Conservation (phyloP, 805 yeast genomes). For the Metschnikowia lunata region DNA sequence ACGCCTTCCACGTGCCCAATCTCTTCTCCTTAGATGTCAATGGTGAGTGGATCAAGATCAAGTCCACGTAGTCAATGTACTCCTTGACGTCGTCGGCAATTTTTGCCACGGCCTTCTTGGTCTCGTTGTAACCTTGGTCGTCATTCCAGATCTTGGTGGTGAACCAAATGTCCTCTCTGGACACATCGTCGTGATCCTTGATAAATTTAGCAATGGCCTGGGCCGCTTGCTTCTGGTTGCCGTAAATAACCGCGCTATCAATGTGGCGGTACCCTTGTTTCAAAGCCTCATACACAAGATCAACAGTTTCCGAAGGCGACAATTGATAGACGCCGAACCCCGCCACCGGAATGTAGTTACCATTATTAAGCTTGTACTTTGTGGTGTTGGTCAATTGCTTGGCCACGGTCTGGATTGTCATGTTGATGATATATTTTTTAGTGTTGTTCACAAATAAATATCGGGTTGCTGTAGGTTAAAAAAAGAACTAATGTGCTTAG, state of each 20-base stretch:
- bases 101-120: slow-evolving; percentile 53
- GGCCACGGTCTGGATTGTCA: slow-evolving; percentile 35
- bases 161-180: slow-evolving; percentile 34
- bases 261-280: slow-evolving; percentile 67
- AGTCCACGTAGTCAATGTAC: slow-evolving; percentile 36
- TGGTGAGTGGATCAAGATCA: slow-evolving; percentile 53
- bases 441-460: too few relatives aligned
- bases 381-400: slow-evolving; percentile 32
- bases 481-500: too few relatives aligned
- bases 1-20: slow-evolving; percentile 62
- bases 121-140: slow-evolving; percentile 43
- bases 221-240: slow-evolving; percentile 59
- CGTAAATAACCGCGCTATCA: slow-evolving; percentile 67
- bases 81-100: slow-evolving; percentile 48
- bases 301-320: slow-evolving; percentile 33
- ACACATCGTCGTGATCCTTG: slow-evolving; percentile 30
- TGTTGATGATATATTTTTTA: slow-evolving; percentile 11
- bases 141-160: slow-evolving; percentile 31
- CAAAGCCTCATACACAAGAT: slow-evolving; percentile 54
- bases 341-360: slow-evolving; percentile 50
- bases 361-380: slow-evolving; percentile 48
- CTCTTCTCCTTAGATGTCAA: slow-evolving; percentile 34
- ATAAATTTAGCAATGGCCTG: slow-evolving; percentile 55
- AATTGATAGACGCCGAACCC: slow-evolving; percentile 54
- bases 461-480: too few relatives aligned